A percentile compares a stretch with the other conserved stretches of the same genome.
These are phyloP conservation scores for Penicillium rolfsii DNA, from an alignment of 2,329 filamentous ascomycete genomes.

Conservation along the genomic window DNA sequence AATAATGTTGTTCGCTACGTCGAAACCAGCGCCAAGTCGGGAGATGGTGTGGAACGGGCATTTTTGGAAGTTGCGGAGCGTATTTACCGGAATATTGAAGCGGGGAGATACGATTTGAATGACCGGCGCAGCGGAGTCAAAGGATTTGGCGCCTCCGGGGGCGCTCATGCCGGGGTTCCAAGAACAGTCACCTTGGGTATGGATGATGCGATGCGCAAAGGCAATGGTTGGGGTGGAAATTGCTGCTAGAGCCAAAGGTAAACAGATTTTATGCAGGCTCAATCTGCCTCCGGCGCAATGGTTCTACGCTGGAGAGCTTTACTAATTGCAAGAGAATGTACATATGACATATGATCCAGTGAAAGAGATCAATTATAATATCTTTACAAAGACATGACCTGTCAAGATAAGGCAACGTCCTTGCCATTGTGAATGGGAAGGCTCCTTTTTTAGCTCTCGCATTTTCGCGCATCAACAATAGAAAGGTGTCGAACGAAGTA, in stretches of 20 bases:
- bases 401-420: slow-evolving; percentile 4
- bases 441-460: background rate
- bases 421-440: background rate
- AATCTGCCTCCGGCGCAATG: background rate
- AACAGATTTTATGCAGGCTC: slow-evolving; percentile 3
- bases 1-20: slow-evolving; percentile 93
- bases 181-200: slow-evolving; percentile 51
- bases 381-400: slow-evolving; percentile 9
- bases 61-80: slow-evolving; percentile 92
- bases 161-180: slow-evolving; percentile 39
- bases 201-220: slow-evolving; percentile 52
- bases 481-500: background rate
- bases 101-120: slow-evolving; percentile 90
- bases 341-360: slow-evolving; percentile 7
- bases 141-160: slow-evolving; percentile 52
- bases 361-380: slow-evolving; percentile 3
- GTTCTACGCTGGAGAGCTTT: background rate
- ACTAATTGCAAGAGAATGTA: slow-evolving; percentile 8
- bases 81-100: slow-evolving; percentile 96
- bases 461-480: background rate
- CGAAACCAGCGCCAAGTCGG: slow-evolving; percentile 94
- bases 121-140: slow-evolving; percentile 92
- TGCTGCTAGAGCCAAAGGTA: slow-evolving; percentile 40
- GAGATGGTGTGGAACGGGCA: slow-evolving; percentile 88
- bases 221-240: slow-evolving; percentile 40